Percentiles rank a stretch among this genome's conserved stretches.
phyloP scores from a whole-genome alignment of 306 rosid species.

The Vicia sativa region DNA sequence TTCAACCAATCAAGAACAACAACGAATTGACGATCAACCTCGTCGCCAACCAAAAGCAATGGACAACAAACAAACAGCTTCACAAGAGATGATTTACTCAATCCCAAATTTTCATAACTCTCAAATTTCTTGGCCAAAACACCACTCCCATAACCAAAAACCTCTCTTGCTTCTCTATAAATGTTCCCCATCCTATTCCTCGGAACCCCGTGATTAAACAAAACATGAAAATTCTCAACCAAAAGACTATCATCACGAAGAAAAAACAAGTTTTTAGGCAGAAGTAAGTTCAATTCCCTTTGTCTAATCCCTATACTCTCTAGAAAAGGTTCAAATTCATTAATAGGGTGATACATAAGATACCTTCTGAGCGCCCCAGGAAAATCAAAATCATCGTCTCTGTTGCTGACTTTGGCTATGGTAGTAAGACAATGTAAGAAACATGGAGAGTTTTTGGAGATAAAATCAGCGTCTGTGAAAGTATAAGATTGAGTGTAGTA shows the following conservation, averaged over 20 bases:
- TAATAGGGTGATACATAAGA: conserved; percentile 67
- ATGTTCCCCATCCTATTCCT: conserved; percentile 64
- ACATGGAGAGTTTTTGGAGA: conserved; percentile 67
- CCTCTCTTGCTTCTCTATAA: conserved; percentile 62
- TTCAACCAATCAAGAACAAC: conserved; percentile 57
- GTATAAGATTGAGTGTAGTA: conserved; percentile 60
- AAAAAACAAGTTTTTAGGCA: conserved; percentile 57
- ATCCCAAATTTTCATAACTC: conserved; percentile 67
- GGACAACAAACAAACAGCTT: conserved; percentile 74
- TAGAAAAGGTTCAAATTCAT: conserved; percentile 83
- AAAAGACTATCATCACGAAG: conserved; percentile 59
- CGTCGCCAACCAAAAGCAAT: conserved; percentile 58
- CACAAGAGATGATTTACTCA: conserved; percentile 54
- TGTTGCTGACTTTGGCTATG: conserved; percentile 40
- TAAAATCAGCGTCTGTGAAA: conserved; percentile 67
- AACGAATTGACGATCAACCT: conserved; percentile 44
- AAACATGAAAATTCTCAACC: conserved; percentile 59
- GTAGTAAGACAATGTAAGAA: conserved; percentile 54
- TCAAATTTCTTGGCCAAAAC: conserved; percentile 52
- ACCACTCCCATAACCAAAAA: conserved; percentile 57
- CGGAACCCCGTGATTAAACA: conserved; percentile 66
- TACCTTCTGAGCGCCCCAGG: conserved; percentile 48
- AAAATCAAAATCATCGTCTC: conserved; percentile 45
- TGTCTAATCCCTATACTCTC: conserved; percentile 74
- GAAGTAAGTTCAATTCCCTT: conserved; percentile 48